phyloP scores from a whole-genome alignment of 306 rosid species.

The Corylus americana region DNA sequence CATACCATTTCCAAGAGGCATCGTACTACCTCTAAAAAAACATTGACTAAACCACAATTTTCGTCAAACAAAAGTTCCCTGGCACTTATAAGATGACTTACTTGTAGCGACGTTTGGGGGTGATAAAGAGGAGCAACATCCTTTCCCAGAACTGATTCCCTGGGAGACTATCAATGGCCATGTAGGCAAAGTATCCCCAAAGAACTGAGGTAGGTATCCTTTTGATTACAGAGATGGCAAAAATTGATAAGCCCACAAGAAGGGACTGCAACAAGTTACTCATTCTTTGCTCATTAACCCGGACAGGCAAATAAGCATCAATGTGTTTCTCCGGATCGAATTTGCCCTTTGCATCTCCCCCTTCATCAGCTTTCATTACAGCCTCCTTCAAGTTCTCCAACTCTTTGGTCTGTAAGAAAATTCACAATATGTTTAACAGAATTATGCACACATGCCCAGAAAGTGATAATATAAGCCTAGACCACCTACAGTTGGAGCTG shows the following conservation, averaged over 20 bases:
- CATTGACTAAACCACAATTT: background rate
- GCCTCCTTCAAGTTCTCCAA: conserved; percentile 69
- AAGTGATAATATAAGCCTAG: background rate
- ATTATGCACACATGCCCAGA: background rate
- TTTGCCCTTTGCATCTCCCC: conserved; percentile 29
- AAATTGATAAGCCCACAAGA: conserved; percentile 71
- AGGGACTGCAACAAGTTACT: conserved; percentile 82
- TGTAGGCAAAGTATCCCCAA: conserved; percentile 92
- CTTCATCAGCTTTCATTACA: conserved; percentile 54
- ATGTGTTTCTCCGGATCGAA: conserved; percentile 84
- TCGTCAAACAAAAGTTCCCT: background rate
- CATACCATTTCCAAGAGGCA: background rate
- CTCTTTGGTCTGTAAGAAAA: conserved; percentile 55
- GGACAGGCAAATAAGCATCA: conserved; percentile 66
- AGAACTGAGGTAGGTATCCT: conserved; percentile 83
- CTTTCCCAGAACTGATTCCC: conserved; percentile 94
- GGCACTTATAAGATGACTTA: conserved; percentile 37
- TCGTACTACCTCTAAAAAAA: background rate
- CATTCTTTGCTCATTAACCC: conserved; percentile 90
- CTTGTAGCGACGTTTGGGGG: conserved; percentile 70
- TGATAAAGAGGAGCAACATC: conserved; percentile 56
- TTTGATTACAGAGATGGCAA: conserved; percentile 67
- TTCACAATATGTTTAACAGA: conserved; percentile 16
- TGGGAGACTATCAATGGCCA: conserved; percentile 96
- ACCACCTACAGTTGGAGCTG: conserved; percentile 64